Evolutionary conservation across 176 grass and related monocot genomes (phyloP), one percentile per base, ranked within the genome.

Genomic region (barley (Hordeum vulgare)): DNA sequence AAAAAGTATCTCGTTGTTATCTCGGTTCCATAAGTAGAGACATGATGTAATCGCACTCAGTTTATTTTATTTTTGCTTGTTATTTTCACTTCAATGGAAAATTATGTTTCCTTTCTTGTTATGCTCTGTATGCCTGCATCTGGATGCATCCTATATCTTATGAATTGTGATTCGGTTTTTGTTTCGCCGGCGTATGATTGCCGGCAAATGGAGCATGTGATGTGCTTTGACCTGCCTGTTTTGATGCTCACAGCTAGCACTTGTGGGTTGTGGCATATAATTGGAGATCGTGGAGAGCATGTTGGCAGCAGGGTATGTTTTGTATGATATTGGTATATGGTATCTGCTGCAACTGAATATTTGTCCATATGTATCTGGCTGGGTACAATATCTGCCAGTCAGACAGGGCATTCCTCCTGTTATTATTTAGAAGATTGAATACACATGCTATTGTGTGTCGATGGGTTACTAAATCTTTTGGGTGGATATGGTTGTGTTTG

Each of bases 11-110:
- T 54, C 40, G 76, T 84, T 74, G 80, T 74, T 76, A 84, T 87
- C 88, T 85, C 51, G 79, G 89, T 87, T 90, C 62, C 89, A 87
- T 87, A 90, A 90, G 85, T 90, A 90, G 89, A 90, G 89, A 90
- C 80, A 90, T 90, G 76, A 90, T 90, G 89, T 87, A 87, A 80
- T 90, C 88, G 75, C 71, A 87, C 84, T 70, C 81, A 75, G 75
- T 87, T 86, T 90, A 79, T 86, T 86, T 80, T 54, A 20, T 86
- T 84, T 44, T 66, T 20, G 64, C 69, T 41, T 76, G 34, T 80
- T 75, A 83, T 90, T 90, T 90, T 90, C 61, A 68, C 76, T 84
- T 84, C 24, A 83, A 87, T 87, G 89, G 80, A 90, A 90, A 83
- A 80, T 87, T 84, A 83, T 84, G 80, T 74, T 87, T 80, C 80